Base-by-base conservation (phyloP, 805 yeast species). In the Zygosaccharomyces bailii region DNA sequence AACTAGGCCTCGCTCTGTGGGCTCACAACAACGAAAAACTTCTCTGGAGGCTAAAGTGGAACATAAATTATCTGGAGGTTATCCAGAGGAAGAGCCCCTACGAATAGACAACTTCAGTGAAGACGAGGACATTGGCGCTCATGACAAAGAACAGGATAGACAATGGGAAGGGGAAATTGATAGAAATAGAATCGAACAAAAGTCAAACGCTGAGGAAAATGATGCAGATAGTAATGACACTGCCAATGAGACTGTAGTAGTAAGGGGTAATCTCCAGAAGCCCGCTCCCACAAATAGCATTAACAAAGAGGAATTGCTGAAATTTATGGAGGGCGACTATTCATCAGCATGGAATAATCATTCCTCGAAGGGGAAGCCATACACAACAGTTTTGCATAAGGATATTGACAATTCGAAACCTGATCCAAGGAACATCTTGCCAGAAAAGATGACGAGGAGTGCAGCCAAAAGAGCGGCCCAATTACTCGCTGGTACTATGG, bases 391-490 rank as follows among this genome's bases (percentile, higher is more conserved):
- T 25, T 38, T 56, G 20, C 46, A 54, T 39, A 56, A 55, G 21
- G 63, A 61, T 41, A 59, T 57, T 10, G 65, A 62, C 42, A 61
- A 62, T 43, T 57, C 65, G 4, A 52, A 52, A 46, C 62, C 59
- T 5, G 59, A 56, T 48, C 57, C 62, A 29, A 53, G 66, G 50
- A 59, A 57, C 47, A 53, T 58, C 23, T 40, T 61, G 27, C 64
- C 66, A 1, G 48, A 47, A 29, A 50, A 60, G 34, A 46, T 52
- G 5, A 56, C 60, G 29, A 58, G 65, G 24, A 50, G 43, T 39
- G 66, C 63, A n/a, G 67, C 66, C 10, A 57, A 50, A 43, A 51
- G 55, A 29, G 64, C 67, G 1, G 57, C 66, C 5, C 55, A 56
- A 29, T 49, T 59, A 19, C 44, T 60, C 2, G 48, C 63, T 2